Percentiles rank a stretch among this genome's conserved stretches.
phyloP scores from a whole-genome alignment of 345 rosid species.

The Trapa incisa region DNA sequence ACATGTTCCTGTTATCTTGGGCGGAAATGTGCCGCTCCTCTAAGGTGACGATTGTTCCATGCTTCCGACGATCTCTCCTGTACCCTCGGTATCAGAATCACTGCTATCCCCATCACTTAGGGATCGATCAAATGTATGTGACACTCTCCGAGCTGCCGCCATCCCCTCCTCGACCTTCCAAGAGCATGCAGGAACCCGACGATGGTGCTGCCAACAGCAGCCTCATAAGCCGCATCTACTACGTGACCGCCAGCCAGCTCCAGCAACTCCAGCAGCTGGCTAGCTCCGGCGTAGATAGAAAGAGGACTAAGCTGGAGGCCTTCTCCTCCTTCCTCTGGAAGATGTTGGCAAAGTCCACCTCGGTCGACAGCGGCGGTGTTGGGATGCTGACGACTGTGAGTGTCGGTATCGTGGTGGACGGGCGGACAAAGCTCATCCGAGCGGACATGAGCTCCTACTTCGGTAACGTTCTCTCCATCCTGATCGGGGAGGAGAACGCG shows the following conservation, averaged over 20 bases:
- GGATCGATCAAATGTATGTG: constrained; percentile 35
- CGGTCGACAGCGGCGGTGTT: not conserved
- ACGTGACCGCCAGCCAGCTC: constrained; percentile 24
- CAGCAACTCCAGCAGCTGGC: constrained; percentile 32
- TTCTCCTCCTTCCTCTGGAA: constrained; percentile 66
- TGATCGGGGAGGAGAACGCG: constrained; percentile 30
- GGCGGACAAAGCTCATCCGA: constrained; percentile 26
- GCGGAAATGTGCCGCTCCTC: constrained; percentile 38
- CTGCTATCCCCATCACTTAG: constrained; percentile 15
- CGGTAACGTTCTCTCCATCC: constrained; percentile 61
- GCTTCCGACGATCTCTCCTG: constrained; percentile 45
- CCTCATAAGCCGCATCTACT: constrained; percentile 48
- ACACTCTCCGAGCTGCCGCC: constrained; percentile 32
- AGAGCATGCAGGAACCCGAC: not conserved
- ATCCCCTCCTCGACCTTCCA: constrained; percentile 26
- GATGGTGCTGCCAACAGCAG: constrained; percentile 10
- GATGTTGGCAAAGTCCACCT: constrained; percentile 30
- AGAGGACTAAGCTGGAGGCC: constrained; percentile 50
- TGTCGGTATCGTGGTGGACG: constrained; percentile 35
- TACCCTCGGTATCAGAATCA: constrained; percentile 36
- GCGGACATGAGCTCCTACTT: constrained; percentile 22
- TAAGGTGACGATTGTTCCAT: constrained; percentile 32
- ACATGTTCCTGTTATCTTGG: constrained; percentile 69
- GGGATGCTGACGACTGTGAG: constrained; percentile 1
- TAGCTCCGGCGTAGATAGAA: constrained; percentile 12